Base-by-base conservation (phyloP, 2,329 filamentous ascomycete genomes). In the Cucurbitaria berberidis region DNA sequence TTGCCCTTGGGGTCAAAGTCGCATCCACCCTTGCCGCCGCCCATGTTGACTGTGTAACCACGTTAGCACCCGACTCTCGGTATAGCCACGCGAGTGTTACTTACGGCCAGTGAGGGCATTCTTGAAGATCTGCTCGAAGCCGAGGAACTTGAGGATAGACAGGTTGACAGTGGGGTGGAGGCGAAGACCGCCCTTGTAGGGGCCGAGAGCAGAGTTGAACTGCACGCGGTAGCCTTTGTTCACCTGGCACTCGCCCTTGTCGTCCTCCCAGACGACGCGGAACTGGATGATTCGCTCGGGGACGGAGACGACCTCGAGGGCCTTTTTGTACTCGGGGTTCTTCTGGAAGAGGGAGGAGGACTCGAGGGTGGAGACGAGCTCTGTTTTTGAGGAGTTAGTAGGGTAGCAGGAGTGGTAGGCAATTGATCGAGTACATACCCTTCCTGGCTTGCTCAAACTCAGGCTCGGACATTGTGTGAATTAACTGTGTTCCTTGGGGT, bases 1-100 rank as follows among this genome's bases (percentile, higher is more conserved):
- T 97, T 98, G 82, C 92, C 93, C 86, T 98, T 99, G 78, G 95
- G 95, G 80, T 98, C 92, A 77, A 99, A 98, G 83, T 98, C 95
- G 76, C 93, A 89, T 72, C 95, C 95, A 80, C 95, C 95, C 84
- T 98, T 98, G 74, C 90, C 95, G 81, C 95, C 95, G 64, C 95
- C 95, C 87, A 99, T 97, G 82, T 86, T 91, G 73, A 96, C 87
- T 90, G 50, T 21, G 13, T 7, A 10, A 27, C n/a, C 36, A 29
- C 26, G 27, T 67, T 56, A 67, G 59, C 26, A 30, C 16, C 22
- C 47, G 8, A 13, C 26, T 24, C 27, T 18, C 29, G 3, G 10
- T 11, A 18, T 8, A 10, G 15, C 3, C 41, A n/a, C 6, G 39
- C 11, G 15, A 27, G 22, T 43, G 22, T 18, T 16, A 72, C 90